Evolutionary conservation across 2,329 filamentous ascomycete genomes (phyloP).

Genomic region (Cladophialophora chaetospira): DNA sequence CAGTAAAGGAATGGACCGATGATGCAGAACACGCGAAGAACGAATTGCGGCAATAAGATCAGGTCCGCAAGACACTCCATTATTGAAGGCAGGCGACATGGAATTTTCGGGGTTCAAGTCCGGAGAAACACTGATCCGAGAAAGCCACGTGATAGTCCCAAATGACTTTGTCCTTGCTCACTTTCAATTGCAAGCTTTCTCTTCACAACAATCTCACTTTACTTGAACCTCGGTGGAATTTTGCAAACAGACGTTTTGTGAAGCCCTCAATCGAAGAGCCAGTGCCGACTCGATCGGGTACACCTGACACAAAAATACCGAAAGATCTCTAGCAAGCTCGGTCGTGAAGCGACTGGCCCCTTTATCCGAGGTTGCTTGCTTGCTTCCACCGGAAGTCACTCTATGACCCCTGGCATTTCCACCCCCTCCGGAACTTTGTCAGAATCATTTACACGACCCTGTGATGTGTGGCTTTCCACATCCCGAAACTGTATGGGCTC

Average conservation of each 20-base stretch:
- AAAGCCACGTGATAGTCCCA: constrained; percentile 5
- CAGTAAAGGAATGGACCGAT: constrained; percentile 7
- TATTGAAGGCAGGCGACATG: neutral
- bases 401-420: neutral
- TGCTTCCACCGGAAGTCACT: constrained; percentile 13
- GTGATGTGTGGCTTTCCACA: neutral
- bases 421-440: constrained; percentile 3
- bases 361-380: no score
- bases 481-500: constrained; percentile 36
- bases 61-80: neutral
- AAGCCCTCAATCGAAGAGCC: no score
- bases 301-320: no score
- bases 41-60: neutral
- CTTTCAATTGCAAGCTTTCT: no score
- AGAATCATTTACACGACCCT: neutral
- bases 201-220: no score
- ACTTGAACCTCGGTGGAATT: no score
- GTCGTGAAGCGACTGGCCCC: no score
- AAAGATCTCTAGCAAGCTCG: no score
- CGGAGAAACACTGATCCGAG: constrained; percentile 6
- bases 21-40: neutral
- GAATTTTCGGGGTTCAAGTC: constrained; percentile 3
- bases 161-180: no score
- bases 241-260: no score
- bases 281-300: no score